Conservation (phyloP, 2,329 filamentous ascomycete species). For the Calonectria ilicicola region DNA sequence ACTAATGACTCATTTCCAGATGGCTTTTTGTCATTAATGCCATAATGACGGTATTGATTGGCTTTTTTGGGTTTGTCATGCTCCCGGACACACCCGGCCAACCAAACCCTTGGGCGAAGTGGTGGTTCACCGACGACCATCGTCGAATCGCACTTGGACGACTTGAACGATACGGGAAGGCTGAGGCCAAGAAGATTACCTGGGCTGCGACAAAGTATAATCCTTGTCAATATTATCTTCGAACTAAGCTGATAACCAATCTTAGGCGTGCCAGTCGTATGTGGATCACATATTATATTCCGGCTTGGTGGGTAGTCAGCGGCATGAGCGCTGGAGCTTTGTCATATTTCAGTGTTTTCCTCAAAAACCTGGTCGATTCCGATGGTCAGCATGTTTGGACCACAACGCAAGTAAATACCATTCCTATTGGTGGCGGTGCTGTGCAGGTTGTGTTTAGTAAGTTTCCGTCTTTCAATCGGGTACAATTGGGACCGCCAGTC, state of each 20-base stretch:
- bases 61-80: constrained; percentile 23
- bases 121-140: constrained; percentile 43
- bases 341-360: constrained; percentile 48
- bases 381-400: constrained; percentile 43
- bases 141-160: constrained; percentile 42
- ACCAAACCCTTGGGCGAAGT: constrained; percentile 43
- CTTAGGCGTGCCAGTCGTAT: constrained; percentile 38
- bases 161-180: constrained; percentile 38
- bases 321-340: constrained; percentile 18
- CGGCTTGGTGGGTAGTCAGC: constrained; percentile 24
- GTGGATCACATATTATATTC: constrained; percentile 45
- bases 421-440: constrained; percentile 57
- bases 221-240: not conserved
- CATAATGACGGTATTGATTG: constrained; percentile 8
- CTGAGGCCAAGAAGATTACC: constrained; percentile 40
- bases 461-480: not conserved
- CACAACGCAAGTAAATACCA: constrained; percentile 61
- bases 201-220: constrained; percentile 39
- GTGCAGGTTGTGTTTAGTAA: constrained; percentile 54
- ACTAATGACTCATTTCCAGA: not conserved
- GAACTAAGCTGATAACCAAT: not conserved
- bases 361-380: constrained; percentile 42
- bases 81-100: constrained; percentile 9
- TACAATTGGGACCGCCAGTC: not conserved
- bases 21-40: constrained; percentile 21